Base-by-base conservation (phyloP, 352 stramenopile species). In the Peronosclerospora sorghi region DNA sequence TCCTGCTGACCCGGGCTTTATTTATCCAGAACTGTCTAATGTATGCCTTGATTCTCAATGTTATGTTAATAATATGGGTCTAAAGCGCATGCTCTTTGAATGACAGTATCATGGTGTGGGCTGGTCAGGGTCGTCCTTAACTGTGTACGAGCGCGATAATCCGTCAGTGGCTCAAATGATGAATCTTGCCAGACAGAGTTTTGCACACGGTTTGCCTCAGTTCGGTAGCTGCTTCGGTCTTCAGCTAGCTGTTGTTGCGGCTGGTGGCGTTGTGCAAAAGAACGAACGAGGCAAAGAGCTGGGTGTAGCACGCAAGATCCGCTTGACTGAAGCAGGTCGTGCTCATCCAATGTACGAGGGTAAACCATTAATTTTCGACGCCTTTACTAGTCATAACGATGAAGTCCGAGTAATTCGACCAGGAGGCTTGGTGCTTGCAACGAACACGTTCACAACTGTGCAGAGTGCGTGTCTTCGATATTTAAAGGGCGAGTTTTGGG, bases 311-410 rank as follows among this genome's bases (percentile, higher is more conserved):
- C 68, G 71, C 32, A 88, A 88, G 53, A 86, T 86, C 42, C 47
- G 47, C 6, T 49, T 88, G 2, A 83, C 74, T 19, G 45, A 51
- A 12, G 60, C 57, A 8, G 73, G 76, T 0, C 68, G 73, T 24
- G 68, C 65, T 7, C 76, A 89, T 35, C 73, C 71, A 5, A 71
- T 89, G 64, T 89, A 76, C 58, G 69, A 84, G 21, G 74, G 70
- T 42, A 86, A 86, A 19, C 48, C 67, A 32, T 62, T 56, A 0
- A 67, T 84, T 4, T 89, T 86, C 61, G 72, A 75, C 12, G 73
- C 54, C 23, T 86, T 86, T 35, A 81, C 62, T 26, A 86, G 73
- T 42, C 76, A 89, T 51, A 84, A 86, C 41, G 76, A 89, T 41
- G 58, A 89, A 37, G 66, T 86, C 14, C 74, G 68, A 35, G 68